Evolutionary conservation across 1,284 basidiomycete genomes (phyloP).

Genomic region (Moesziomyces antarcticus): DNA sequence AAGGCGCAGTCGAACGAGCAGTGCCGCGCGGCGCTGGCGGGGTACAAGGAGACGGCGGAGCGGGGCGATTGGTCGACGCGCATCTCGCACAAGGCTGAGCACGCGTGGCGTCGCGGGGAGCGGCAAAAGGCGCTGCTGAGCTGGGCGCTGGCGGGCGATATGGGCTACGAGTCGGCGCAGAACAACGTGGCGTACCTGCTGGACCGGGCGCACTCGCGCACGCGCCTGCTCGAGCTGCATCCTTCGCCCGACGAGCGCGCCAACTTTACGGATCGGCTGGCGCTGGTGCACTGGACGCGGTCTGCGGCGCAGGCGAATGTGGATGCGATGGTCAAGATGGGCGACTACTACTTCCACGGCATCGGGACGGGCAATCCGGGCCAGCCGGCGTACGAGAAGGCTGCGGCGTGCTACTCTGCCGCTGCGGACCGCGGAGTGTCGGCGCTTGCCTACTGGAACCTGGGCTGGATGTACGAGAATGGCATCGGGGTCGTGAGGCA

Average conservation of each 20-base stretch:
- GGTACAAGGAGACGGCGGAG: conserved; percentile 57
- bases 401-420: conserved; percentile 90
- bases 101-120: conserved; percentile 61
- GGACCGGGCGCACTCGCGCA: conserved; percentile 73
- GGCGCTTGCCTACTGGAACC: conserved; percentile 96
- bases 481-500: conserved; percentile 81
- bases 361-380: conserved; percentile 70
- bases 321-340: conserved; percentile 87
- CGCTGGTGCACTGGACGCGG: conserved; percentile 91
- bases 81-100: conserved; percentile 60
- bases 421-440: conserved; percentile 88
- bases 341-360: conserved; percentile 90
- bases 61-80: conserved; percentile 64
- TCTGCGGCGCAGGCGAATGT: conserved; percentile 92
- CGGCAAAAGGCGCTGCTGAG: conserved; percentile 53
- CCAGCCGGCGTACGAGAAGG: conserved; percentile 79
- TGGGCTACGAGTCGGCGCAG: conserved; percentile 90
- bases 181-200: conserved; percentile 94
- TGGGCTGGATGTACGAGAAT: conserved; percentile 99
- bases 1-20: conserved; percentile 29
- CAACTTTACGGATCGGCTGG: conserved; percentile 75
- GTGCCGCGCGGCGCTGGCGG: conserved; percentile 47
- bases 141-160: conserved; percentile 87
- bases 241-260: conserved; percentile 8
- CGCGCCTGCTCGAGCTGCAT: conserved; percentile 16